Evolutionary conservation across 2,329 filamentous ascomycete genomes (phyloP), one percentile per base, ranked within the genome.

Genomic region (Scleromitrula shiraiana): DNA sequence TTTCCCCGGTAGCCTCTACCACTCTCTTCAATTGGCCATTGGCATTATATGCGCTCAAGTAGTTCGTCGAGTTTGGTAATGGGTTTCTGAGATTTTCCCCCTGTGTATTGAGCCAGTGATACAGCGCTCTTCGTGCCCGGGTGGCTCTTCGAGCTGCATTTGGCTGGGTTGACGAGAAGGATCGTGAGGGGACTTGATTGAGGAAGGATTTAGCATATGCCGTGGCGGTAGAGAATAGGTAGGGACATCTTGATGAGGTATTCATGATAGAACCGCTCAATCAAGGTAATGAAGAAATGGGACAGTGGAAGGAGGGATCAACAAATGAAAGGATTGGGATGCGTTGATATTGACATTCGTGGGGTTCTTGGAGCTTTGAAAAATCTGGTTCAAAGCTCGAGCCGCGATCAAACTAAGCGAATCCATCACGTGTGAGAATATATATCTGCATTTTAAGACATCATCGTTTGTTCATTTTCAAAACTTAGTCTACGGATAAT

Each of bases 91-190:
- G 58, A 20, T 50, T 55, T 33, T 49, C 50, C 43, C 64, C 64
- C 36, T 50, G 49, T 15, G 40, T 46, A 30, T 46, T 33, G n/a
- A 66, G 53, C 64, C 64, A 66, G 40, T 43, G 39, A 32, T 55
- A 63, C 30, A 66, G 46, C 20, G 40, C 38, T 17, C 58, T 50
- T 42, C 63, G 60, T 41, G 56, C 59, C 52, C 56, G 51, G 20
- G 63, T 63, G 17, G 47, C 50, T 49, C 56, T 50, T 37, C 54
- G 52, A 26, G 30, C 45, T 26, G 59, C 50, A 35, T 55, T 42
- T 51, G 49, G 57, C 29, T 51, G 49, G 17, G 62, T 59, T 7
- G 58, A 53, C n/a, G 63, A 65, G 50, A 65, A 64, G 26, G 55
- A 58, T 50, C 60, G 57, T 42, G 56, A 55, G 42, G 52, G 53